Conservation (phyloP, 176 grass and related monocot genomes). For the Avena insularis region DNA sequence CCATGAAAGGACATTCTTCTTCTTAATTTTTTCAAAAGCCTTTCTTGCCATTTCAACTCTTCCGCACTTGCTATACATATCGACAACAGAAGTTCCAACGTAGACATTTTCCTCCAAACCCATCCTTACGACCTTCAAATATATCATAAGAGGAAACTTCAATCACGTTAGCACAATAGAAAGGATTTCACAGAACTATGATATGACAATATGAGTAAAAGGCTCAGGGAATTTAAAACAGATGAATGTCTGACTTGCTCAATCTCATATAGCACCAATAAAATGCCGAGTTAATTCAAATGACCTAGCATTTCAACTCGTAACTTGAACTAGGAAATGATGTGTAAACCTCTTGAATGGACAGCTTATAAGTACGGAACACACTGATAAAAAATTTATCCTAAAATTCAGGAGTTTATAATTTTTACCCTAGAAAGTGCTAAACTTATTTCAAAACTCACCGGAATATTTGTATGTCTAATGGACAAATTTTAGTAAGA, state of each 20-base stretch:
- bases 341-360: slow-evolving; percentile 1
- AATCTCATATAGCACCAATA: slow-evolving; percentile 6
- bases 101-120: slow-evolving; percentile 83
- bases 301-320: slow-evolving; percentile 11
- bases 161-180: not conserved
- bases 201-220: not conserved
- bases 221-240: not conserved
- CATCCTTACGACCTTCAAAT: slow-evolving; percentile 70
- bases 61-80: slow-evolving; percentile 97
- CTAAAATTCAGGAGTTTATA: not conserved
- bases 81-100: slow-evolving; percentile 83
- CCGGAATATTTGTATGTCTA: not conserved
- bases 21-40: slow-evolving; percentile 69
- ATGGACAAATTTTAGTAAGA: not conserved
- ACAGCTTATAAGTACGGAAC: not conserved
- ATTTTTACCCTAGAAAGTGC: slow-evolving; percentile 5
- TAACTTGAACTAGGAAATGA: slow-evolving; percentile 4
- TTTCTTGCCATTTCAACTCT: slow-evolving; percentile 76
- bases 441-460: not conserved
- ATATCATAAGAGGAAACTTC: slow-evolving; percentile 34
- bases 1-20: slow-evolving; percentile 88
- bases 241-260: slow-evolving; percentile 12
- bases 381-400: slow-evolving; percentile 19
- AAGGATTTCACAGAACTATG: slow-evolving; percentile 6
- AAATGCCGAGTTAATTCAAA: not conserved